These are phyloP conservation scores for Rubia occidens DNA, from an alignment of 305 asterid species.

Conservation along the genomic window DNA sequence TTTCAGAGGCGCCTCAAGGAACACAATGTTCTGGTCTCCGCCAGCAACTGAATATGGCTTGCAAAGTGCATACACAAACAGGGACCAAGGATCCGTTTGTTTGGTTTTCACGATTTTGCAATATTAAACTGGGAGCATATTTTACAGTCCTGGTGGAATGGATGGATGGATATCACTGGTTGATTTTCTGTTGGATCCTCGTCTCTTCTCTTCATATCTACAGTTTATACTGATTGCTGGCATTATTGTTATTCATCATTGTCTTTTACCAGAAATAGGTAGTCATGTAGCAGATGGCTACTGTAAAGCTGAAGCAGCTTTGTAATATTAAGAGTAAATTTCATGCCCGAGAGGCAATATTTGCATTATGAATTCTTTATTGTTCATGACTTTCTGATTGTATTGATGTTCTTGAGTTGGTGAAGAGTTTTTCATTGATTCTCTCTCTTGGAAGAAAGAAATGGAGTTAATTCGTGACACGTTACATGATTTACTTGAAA, in stretches of 20 bases:
- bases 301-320: slow-evolving; percentile 27
- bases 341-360: slow-evolving; percentile 21
- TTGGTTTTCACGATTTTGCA: slow-evolving; percentile 9
- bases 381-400: neutral
- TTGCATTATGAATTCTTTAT: slow-evolving; percentile 4
- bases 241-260: slow-evolving; percentile 17
- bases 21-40: slow-evolving; percentile 78
- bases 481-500: neutral
- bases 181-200: slow-evolving; percentile 15
- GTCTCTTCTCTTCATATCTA: neutral
- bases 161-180: slow-evolving; percentile 7
- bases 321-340: slow-evolving; percentile 25
- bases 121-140: slow-evolving; percentile 8
- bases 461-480: neutral
- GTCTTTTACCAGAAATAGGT: slow-evolving; percentile 16
- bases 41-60: slow-evolving; percentile 42
- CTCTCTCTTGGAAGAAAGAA: neutral
- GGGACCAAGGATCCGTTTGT: slow-evolving; percentile 2
- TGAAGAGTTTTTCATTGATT: neutral
- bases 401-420: neutral
- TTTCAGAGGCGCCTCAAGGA: slow-evolving; percentile 77
- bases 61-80: neutral
- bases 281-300: slow-evolving; percentile 27
- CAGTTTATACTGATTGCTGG: slow-evolving; percentile 14
- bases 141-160: slow-evolving; percentile 9